Percentiles rank a stretch among this genome's conserved stretches.
These are phyloP conservation scores for Chrysanthemum lavandulifolium DNA, from an alignment of 129 eudicot species.

Conservation along the genomic window DNA sequence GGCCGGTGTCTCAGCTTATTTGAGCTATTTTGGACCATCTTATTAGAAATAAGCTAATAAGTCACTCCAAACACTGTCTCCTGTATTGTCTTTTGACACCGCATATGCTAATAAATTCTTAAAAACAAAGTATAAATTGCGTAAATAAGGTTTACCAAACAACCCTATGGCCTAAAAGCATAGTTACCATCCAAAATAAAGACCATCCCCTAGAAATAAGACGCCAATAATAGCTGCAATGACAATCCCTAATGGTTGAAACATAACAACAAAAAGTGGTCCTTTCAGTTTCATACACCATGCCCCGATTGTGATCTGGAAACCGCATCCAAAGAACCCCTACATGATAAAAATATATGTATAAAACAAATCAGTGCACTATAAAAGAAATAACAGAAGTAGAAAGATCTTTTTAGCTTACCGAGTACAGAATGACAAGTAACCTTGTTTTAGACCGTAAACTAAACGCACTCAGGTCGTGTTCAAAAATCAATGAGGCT, in stretches of 20 bases:
- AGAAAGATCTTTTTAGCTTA: slow-evolving; percentile 7
- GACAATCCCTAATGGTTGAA: slow-evolving; percentile 66
- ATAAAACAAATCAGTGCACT: not conserved
- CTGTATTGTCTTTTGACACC: too few species aligned
- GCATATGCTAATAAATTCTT: too few species aligned
- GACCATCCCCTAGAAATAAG: slow-evolving; percentile 46
- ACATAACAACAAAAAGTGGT: slow-evolving; percentile 68
- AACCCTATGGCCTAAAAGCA: not conserved
- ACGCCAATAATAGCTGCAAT: slow-evolving; percentile 52
- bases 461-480: slow-evolving; percentile 16
- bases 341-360: slow-evolving; percentile 10
- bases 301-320: slow-evolving; percentile 41
- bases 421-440: slow-evolving; percentile 23
- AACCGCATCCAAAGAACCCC: slow-evolving; percentile 53
- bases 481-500: slow-evolving; percentile 22
- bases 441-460: slow-evolving; percentile 23
- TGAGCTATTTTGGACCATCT: too few species aligned
- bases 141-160: too few species aligned
- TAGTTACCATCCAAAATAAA: slow-evolving; percentile 71
- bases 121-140: too few species aligned
- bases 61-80: too few species aligned
- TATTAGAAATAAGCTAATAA: too few species aligned
- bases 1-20: too few species aligned
- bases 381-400: not conserved
- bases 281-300: slow-evolving; percentile 64